phyloP scores from a whole-genome alignment of 441 rosid genomes.

The Gossypium schwendimanii region DNA sequence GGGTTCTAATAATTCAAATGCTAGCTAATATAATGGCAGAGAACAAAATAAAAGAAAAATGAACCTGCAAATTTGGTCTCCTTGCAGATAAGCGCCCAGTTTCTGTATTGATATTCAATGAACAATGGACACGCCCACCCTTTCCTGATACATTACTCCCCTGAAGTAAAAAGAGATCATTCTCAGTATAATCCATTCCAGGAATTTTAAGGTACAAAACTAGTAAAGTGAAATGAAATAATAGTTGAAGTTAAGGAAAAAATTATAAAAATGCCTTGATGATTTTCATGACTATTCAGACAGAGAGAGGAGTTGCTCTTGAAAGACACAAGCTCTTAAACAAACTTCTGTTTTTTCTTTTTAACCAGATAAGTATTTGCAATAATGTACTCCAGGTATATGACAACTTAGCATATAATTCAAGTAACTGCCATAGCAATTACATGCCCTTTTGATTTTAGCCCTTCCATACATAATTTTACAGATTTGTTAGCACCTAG shows the following conservation, averaged over 20 bases:
- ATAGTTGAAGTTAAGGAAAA: not conserved
- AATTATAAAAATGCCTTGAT: not conserved
- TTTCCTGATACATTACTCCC: conserved; percentile 73
- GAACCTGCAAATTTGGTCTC: conserved; percentile 92
- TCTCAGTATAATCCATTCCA: conserved; percentile 4
- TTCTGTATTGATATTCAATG: conserved; percentile 92
- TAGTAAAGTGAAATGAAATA: not conserved
- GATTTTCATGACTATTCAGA: not conserved
- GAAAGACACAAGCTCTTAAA: not conserved
- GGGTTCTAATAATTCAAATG: not conserved
- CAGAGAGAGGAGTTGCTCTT: not conserved
- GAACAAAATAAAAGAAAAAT: conserved; percentile 2
- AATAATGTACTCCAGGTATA: conserved; percentile 3
- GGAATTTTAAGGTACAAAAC: not conserved
- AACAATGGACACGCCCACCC: conserved; percentile 86
- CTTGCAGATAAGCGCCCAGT: conserved; percentile 96
- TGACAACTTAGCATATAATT: not conserved
- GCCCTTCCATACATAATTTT: not conserved
- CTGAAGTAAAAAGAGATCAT: conserved; percentile 30
- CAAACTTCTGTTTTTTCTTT: not conserved
- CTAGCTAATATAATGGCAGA: conserved; percentile 6
- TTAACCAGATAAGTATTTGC: not conserved
- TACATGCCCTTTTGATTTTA: not conserved
- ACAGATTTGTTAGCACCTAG: not conserved
- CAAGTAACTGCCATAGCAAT: not conserved